Percentiles rank a stretch among this genome's conserved stretches.
These are phyloP conservation scores for Botrytis fabae DNA, from an alignment of 2,329 filamentous ascomycete genomes.

Conservation along the genomic window DNA sequence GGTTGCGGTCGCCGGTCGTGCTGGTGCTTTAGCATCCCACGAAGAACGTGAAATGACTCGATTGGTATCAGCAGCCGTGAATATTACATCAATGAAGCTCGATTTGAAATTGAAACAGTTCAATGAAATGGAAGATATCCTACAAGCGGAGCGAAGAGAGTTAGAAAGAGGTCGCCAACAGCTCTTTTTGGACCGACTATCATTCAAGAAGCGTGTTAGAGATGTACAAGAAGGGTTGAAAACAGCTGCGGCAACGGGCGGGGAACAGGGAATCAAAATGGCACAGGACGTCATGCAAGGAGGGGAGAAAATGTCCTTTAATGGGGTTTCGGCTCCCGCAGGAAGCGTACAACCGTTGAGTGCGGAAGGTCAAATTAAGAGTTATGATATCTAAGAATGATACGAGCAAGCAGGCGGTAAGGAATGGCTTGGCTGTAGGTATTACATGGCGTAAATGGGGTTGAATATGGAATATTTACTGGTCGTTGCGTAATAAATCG, in stretches of 20 bases:
- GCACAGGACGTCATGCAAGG: constrained; percentile 40
- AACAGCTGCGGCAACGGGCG: constrained; percentile 45
- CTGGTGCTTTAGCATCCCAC: constrained; percentile 86
- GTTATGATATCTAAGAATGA: constrained; percentile 39
- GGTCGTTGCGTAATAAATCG: constrained; percentile 17
- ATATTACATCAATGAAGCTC: constrained; percentile 91
- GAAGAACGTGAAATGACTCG: constrained; percentile 97
- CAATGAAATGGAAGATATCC: constrained; percentile 88
- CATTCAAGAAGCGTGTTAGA: constrained; percentile 83
- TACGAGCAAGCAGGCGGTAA: constrained; percentile 19
- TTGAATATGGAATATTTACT: constrained; percentile 34
- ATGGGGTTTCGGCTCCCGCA: constrained; percentile 45
- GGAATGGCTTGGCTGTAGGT: constrained; percentile 21
- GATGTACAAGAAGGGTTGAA: constrained; percentile 78
- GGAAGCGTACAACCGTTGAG: constrained; percentile 56
- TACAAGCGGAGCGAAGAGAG: constrained; percentile 90
- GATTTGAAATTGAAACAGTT: constrained; percentile 96
- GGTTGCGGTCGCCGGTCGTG: constrained; percentile 80
- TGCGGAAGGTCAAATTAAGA: constrained; percentile 55
- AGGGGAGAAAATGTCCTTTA: constrained; percentile 54
- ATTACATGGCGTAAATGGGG: constrained; percentile 35
- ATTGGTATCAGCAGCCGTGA: constrained; percentile 87
- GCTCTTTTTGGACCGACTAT: constrained; percentile 86
- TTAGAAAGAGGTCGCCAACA: constrained; percentile 89
- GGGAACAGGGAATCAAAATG: constrained; percentile 41